A percentile compares a stretch with the other conserved stretches of the same genome.
phyloP scores from a whole-genome alignment of 2,329 filamentous ascomycete species.

The Myriosclerotinia duriaeana region DNA sequence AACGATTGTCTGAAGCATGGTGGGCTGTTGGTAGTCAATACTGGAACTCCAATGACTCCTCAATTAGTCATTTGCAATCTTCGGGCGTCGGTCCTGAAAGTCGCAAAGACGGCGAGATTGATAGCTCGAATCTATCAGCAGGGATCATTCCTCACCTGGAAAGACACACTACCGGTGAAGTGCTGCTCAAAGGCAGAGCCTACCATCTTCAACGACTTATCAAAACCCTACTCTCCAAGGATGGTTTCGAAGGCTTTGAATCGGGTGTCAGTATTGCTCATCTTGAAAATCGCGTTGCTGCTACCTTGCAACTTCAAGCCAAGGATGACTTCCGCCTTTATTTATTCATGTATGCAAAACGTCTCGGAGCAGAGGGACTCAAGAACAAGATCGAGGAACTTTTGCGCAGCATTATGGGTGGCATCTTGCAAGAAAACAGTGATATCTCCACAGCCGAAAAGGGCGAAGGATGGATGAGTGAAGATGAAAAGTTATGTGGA shows the following conservation, averaged over 20 bases:
- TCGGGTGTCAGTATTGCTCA: slow-evolving; percentile 89
- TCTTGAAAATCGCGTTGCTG: slow-evolving; percentile 90
- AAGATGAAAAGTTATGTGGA: slow-evolving; percentile 75
- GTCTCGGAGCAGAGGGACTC: slow-evolving; percentile 85
- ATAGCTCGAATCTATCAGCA: slow-evolving; percentile 68
- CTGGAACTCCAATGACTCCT: slow-evolving; percentile 96
- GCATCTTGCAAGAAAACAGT: slow-evolving; percentile 60
- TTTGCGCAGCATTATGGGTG: slow-evolving; percentile 76
- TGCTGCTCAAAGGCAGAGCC: slow-evolving; percentile 84
- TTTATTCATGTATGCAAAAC: slow-evolving; percentile 97
- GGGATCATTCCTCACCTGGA: slow-evolving; percentile 93
- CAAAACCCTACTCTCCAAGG: slow-evolving; percentile 81
- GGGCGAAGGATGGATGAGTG: slow-evolving; percentile 62
- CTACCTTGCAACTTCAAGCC: slow-evolving; percentile 78
- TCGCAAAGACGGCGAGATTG: slow-evolving; percentile 48
- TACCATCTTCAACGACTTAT: slow-evolving; percentile 90
- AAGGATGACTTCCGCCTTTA: slow-evolving; percentile 93
- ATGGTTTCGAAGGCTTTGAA: slow-evolving; percentile 91
- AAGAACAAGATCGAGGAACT: slow-evolving; percentile 91
- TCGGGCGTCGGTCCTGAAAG: slow-evolving; percentile 62
- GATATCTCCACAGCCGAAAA: slow-evolving; percentile 44
- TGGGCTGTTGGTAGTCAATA: slow-evolving; percentile 98
- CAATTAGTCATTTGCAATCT: slow-evolving; percentile 75
- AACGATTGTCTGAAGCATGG: slow-evolving; percentile 94
- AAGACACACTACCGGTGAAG: slow-evolving; percentile 90